These are phyloP conservation scores for Nepenthes alata DNA, from an alignment of 179 eudicot genomes.

Conservation along the genomic window DNA sequence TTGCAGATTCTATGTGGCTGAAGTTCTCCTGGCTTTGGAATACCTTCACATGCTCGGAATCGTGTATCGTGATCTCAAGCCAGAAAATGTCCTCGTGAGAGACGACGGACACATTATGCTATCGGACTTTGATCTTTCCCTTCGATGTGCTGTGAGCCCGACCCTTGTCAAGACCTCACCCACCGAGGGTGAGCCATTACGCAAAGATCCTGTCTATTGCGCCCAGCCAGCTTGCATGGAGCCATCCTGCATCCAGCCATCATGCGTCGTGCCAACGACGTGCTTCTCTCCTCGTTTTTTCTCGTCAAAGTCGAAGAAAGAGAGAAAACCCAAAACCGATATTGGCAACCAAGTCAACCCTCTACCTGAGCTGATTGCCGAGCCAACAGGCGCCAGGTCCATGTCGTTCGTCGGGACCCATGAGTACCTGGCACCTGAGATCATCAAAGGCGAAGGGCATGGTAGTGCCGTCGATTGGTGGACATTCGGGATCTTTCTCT, in stretches of 20 bases:
- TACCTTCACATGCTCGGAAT: slow-evolving; percentile 84
- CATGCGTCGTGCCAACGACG: slow-evolving; percentile 56
- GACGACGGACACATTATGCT: slow-evolving; percentile 92
- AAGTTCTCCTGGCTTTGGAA: slow-evolving; percentile 65
- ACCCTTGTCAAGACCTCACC: slow-evolving; percentile 37
- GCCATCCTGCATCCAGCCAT: slow-evolving; percentile 71
- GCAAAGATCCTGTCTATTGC: slow-evolving; percentile 42
- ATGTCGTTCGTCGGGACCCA: slow-evolving; percentile 93
- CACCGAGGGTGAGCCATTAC: slow-evolving; percentile 23
- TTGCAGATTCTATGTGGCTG: slow-evolving; percentile 68
- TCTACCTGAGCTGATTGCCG: slow-evolving; percentile 74
- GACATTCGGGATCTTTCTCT: slow-evolving; percentile 72
- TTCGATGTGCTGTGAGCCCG: slow-evolving; percentile 61
- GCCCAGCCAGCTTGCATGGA: slow-evolving; percentile 48
- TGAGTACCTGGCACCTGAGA: slow-evolving; percentile 76
- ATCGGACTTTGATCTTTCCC: slow-evolving; percentile 77
- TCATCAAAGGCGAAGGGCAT: slow-evolving; percentile 78
- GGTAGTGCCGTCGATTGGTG: slow-evolving; percentile 93
- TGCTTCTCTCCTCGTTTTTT: slow-evolving; percentile 66
- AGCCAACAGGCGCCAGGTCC: slow-evolving; percentile 70
- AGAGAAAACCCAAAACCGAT: slow-evolving; percentile 41
- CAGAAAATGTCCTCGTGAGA: slow-evolving; percentile 69
- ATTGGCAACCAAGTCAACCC: slow-evolving; percentile 40
- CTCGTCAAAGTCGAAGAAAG: slow-evolving; percentile 41
- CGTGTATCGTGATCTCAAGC: slow-evolving; percentile 74